phyloP scores from a whole-genome alignment of 352 stramenopile genomes.

The Globisporangium nunn region DNA sequence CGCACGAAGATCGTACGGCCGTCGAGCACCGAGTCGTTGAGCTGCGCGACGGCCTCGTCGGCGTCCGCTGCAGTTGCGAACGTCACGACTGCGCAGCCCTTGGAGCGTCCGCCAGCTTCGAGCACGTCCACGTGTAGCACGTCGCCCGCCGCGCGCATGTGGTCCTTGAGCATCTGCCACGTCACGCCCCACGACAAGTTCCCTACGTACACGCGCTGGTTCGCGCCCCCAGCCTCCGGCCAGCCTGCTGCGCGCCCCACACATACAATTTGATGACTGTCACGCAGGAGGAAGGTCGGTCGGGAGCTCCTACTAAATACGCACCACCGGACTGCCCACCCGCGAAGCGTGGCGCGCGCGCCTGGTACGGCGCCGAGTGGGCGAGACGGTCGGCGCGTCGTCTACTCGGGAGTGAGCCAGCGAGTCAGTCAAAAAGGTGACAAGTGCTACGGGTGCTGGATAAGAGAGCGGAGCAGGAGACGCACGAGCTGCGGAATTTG shows the following conservation, averaged over 20 bases:
- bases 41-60: slow-evolving; percentile 67
- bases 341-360: slow-evolving; percentile 16
- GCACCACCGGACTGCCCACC: slow-evolving; percentile 1
- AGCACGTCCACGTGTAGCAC: slow-evolving; percentile 64
- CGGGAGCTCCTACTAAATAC: background rate
- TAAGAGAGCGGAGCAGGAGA: slow-evolving; percentile 1
- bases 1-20: slow-evolving; percentile 93
- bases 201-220: slow-evolving; percentile 73
- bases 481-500: slow-evolving; percentile 54
- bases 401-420: slow-evolving; percentile 16
- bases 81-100: slow-evolving; percentile 93
- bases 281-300: background rate
- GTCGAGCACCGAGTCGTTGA: slow-evolving; percentile 90
- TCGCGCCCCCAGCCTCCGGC: background rate
- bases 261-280: background rate
- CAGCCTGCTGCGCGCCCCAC: background rate
- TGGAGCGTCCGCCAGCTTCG: slow-evolving; percentile 64
- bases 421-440: background rate
- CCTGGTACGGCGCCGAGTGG: slow-evolving; percentile 44
- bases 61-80: slow-evolving; percentile 82
- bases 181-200: slow-evolving; percentile 85
- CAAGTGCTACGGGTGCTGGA: background rate
- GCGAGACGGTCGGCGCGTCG: slow-evolving; percentile 59
- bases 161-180: slow-evolving; percentile 75
- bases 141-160: slow-evolving; percentile 65